phyloP scores from a whole-genome alignment of 768 basidiomycete genomes.

The Psilocybe subaeruginosa region DNA sequence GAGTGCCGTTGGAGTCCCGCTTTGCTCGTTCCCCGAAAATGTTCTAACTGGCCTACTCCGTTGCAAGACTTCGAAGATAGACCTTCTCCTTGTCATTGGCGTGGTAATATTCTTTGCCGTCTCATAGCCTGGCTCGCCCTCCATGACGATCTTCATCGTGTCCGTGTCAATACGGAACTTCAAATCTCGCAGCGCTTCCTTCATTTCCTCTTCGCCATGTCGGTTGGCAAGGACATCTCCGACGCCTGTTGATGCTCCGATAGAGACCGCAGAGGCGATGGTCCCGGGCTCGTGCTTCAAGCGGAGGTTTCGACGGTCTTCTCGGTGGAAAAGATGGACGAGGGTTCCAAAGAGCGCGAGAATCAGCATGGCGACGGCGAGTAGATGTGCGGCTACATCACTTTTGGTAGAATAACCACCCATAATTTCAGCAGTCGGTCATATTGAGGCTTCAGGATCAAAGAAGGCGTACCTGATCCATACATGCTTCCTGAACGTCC shows the following conservation, averaged over 20 bases:
- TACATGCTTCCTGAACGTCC: conserved; percentile 47
- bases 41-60: conserved; percentile 4
- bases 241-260: conserved; percentile 54
- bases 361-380: conserved; percentile 43
- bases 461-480: conserved; percentile 45
- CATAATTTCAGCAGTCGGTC: not conserved
- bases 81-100: conserved; percentile 15
- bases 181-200: conserved; percentile 41
- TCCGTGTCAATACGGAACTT: conserved; percentile 53
- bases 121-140: conserved; percentile 53
- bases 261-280: conserved; percentile 57
- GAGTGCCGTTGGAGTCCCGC: not conserved
- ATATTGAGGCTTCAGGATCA: not conserved
- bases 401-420: conserved; percentile 26
- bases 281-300: conserved; percentile 55
- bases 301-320: conserved; percentile 44
- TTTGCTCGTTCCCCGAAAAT: not conserved
- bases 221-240: conserved; percentile 45
- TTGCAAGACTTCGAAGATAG: conserved; percentile 18
- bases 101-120: conserved; percentile 34
- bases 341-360: conserved; percentile 45
- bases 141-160: conserved; percentile 56
- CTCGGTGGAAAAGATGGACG: conserved; percentile 50
- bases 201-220: conserved; percentile 42
- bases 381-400: conserved; percentile 44